phyloP scores from a whole-genome alignment of 148 eudicot genomes.

The Dysphania ambrosioides region DNA sequence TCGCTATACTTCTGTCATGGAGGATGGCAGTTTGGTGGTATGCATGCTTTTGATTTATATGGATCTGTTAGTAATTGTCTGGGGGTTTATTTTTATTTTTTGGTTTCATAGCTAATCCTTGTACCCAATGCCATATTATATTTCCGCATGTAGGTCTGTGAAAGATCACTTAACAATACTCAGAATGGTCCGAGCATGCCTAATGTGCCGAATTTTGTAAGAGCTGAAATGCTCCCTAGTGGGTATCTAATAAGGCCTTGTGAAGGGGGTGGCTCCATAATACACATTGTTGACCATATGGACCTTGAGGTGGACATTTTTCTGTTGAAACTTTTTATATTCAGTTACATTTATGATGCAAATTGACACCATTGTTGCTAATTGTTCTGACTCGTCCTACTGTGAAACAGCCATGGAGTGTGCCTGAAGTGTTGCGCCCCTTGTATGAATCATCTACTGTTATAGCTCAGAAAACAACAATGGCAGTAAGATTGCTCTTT shows the following conservation, averaged over 20 bases:
- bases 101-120: background rate
- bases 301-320: conserved; percentile 54
- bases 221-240: conserved; percentile 79
- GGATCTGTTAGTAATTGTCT: no score
- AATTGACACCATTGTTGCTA: background rate
- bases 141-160: conserved; percentile 58
- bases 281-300: conserved; percentile 80
- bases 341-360: background rate
- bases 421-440: conserved; percentile 82
- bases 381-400: conserved; percentile 8
- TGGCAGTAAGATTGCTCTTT: conserved; percentile 43
- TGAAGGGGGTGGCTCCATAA: conserved; percentile 82
- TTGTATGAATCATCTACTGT: conserved; percentile 77
- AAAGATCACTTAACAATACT: conserved; percentile 84
- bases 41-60: conserved; percentile 2
- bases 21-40: conserved; percentile 97
- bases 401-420: conserved; percentile 64
- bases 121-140: background rate
- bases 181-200: conserved; percentile 90
- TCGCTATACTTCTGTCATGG: conserved; percentile 89
- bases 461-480: conserved; percentile 73
- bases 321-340: background rate
- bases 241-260: conserved; percentile 80
- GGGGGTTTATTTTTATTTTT: background rate
- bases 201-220: conserved; percentile 64